Conservation (phyloP, 2,329 filamentous ascomycete species). For the Stagonosporopsis vannaccii region DNA sequence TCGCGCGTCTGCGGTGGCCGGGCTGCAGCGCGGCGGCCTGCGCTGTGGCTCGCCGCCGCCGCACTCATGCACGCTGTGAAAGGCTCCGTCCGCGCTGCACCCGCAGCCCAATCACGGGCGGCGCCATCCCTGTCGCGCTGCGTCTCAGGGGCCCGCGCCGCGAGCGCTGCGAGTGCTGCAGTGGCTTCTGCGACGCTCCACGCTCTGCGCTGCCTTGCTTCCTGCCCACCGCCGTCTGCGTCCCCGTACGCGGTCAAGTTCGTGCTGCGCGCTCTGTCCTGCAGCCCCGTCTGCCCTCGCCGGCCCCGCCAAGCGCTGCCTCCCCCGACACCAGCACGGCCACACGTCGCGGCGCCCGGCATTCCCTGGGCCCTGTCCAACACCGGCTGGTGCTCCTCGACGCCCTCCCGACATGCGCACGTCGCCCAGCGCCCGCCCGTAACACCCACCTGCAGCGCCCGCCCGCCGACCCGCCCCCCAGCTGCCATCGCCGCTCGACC, state of each 20-base stretch:
- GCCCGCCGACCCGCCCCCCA: conserved; percentile 15
- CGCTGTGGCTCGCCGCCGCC: background rate
- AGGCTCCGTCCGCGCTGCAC: conserved; percentile 7
- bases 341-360: conserved; percentile 10
- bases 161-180: background rate
- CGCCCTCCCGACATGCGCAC: conserved; percentile 11
- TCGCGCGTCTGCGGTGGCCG: too few species aligned
- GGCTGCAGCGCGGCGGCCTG: too few species aligned
- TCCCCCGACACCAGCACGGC: conserved; percentile 9
- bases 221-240: conserved; percentile 5
- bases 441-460: conserved; percentile 1
- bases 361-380: conserved; percentile 1
- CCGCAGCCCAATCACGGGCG: conserved; percentile 1
- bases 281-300: conserved; percentile 3
- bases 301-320: conserved; percentile 9
- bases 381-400: background rate
- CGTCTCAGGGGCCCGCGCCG: conserved; percentile 17
- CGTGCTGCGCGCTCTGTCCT: background rate
- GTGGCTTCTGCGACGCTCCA: conserved; percentile 1
- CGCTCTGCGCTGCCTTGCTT: conserved; percentile 1
- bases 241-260: background rate
- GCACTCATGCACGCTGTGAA: conserved; percentile 1
- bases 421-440: background rate
- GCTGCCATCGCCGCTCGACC: conserved; percentile 10
- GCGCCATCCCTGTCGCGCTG: conserved; percentile 16